Conservation (phyloP, 164 flowering plant genomes). For the Euptelea pleiosperma region DNA sequence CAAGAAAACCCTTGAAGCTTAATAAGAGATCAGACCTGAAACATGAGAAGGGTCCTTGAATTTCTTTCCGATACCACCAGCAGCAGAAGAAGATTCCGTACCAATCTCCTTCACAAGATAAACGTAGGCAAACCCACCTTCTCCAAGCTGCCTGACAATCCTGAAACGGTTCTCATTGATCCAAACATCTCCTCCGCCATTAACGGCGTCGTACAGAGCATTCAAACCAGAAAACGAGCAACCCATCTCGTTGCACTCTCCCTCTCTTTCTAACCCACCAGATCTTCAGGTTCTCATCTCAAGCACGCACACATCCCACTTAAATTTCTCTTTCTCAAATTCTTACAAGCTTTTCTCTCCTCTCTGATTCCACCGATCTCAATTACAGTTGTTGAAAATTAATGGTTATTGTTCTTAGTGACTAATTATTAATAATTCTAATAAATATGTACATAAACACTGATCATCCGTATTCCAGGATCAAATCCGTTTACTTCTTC, state of each 20-base stretch:
- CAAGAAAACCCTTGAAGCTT: not conserved
- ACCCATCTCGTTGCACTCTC: slow-evolving; percentile 52
- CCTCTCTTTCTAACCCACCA: not conserved
- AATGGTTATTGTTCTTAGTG: no score
- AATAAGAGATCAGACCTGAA: slow-evolving; percentile 48
- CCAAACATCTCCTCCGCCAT: slow-evolving; percentile 97
- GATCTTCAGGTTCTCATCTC: slow-evolving; percentile 7
- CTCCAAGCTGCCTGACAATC: slow-evolving; percentile 87
- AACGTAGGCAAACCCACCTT: slow-evolving; percentile 90
- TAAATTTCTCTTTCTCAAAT: not conserved
- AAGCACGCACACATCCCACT: not conserved
- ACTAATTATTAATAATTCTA: no score
- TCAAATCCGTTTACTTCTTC: no score
- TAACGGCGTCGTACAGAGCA: slow-evolving; percentile 84
- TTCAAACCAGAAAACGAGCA: slow-evolving; percentile 95
- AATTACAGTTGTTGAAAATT: no score
- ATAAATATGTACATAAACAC: no score
- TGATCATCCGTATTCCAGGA: no score
- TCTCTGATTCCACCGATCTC: no score
- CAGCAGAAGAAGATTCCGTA: slow-evolving; percentile 39
- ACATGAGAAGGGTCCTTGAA: slow-evolving; percentile 71
- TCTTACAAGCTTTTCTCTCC: not conserved
- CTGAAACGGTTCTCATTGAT: slow-evolving; percentile 93
- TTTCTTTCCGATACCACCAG: slow-evolving; percentile 47
- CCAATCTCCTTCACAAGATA: slow-evolving; percentile 73